Evolutionary conservation across 345 rosid species (phyloP).

Genomic region (Pistacia vera): DNA sequence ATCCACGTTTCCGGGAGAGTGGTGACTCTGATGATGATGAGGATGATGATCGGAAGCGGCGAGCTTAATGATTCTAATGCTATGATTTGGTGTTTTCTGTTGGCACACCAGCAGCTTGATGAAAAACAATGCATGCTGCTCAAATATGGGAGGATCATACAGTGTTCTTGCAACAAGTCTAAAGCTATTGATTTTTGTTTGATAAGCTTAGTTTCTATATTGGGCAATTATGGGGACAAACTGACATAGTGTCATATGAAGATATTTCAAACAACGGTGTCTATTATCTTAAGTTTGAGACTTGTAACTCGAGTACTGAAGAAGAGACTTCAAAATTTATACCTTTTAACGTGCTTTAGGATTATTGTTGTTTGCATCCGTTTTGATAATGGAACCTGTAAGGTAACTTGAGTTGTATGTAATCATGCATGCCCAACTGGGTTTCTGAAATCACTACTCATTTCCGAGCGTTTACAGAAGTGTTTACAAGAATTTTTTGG

Average conservation of each 20-base stretch:
- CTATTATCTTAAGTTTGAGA: no score
- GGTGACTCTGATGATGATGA: slow-evolving; percentile 95
- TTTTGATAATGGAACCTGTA: no score
- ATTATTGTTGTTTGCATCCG: no score
- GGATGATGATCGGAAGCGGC: slow-evolving; percentile 68
- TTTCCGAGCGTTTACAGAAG: no score
- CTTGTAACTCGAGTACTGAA: no score
- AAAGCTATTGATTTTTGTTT: neutral
- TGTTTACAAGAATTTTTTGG: no score
- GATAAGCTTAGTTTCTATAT: neutral
- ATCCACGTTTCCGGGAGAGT: slow-evolving; percentile 97
- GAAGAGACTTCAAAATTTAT: no score
- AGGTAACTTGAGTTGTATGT: no score
- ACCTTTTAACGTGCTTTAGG: no score
- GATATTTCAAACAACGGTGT: neutral
- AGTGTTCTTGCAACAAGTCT: neutral
- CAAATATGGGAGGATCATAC: neutral
- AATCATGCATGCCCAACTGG: no score
- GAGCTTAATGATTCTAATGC: slow-evolving; percentile 30
- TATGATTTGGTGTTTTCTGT: neutral
- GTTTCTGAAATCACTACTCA: no score
- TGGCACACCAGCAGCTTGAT: neutral
- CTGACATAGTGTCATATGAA: neutral
- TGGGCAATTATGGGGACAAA: no score
- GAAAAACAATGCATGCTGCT: neutral